phyloP scores from a whole-genome alignment of 1,284 basidiomycete species.

The Hymenochaete sp. region DNA sequence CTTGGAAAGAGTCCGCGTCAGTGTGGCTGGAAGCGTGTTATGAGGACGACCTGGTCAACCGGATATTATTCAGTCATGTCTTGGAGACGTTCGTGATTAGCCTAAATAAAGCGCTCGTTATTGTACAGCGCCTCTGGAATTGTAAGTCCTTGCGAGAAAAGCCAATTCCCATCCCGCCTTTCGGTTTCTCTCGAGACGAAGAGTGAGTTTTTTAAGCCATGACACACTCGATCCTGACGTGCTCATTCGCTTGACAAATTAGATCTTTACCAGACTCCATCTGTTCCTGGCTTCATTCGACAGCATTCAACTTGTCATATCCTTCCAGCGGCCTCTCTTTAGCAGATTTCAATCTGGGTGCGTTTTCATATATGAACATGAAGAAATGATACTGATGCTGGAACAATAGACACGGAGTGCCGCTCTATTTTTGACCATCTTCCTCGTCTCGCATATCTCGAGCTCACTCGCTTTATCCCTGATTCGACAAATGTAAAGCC shows the following conservation, averaged over 20 bases:
- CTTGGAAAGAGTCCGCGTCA: conserved; percentile 37
- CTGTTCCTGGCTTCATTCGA: conserved; percentile 5
- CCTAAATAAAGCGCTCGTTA: conserved; percentile 33
- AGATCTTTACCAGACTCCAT: conserved; percentile 2
- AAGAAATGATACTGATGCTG: too few species aligned
- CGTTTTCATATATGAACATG: too few species aligned
- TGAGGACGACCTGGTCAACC: conserved; percentile 43
- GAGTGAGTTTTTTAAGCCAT: conserved; percentile 24
- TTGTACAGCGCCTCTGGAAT: conserved; percentile 27
- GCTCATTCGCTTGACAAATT: too few species aligned
- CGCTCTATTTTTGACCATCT: too few species aligned
- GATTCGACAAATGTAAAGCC: too few species aligned
- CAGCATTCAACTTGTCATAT: conserved; percentile 7
- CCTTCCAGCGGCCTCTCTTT: not conserved
- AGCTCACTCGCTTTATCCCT: too few species aligned
- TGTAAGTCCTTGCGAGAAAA: conserved; percentile 1
- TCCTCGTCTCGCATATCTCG: too few species aligned
- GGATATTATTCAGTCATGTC: conserved; percentile 45
- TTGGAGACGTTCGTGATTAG: conserved; percentile 34
- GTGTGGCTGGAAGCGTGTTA: conserved; percentile 52
- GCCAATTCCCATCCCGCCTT: conserved; percentile 18
- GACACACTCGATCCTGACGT: too few species aligned
- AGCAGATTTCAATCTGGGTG: conserved; percentile 6
- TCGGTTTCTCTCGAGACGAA: conserved; percentile 21
- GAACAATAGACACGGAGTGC: too few species aligned